A percentile compares a stretch with the other conserved stretches of the same genome.
Evolutionary conservation across 2,329 filamentous ascomycete species (phyloP).

Genomic region (Aspergillus puulaauensis): DNA sequence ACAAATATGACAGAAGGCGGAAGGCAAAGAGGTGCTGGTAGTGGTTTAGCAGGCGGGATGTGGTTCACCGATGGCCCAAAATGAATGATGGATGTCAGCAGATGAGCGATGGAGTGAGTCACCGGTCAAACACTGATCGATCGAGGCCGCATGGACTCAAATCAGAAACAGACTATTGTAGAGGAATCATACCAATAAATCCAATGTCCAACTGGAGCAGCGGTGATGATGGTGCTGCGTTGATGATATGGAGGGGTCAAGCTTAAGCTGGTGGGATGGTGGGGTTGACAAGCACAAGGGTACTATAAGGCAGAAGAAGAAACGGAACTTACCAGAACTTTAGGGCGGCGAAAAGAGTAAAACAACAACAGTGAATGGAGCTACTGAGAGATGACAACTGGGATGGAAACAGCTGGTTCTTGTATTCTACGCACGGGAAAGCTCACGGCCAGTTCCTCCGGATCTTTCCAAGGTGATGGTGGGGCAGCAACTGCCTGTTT

Average conservation of each 20-base stretch:
- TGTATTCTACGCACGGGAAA: conserved; percentile 26
- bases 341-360: conserved; percentile 4
- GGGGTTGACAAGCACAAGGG: conserved; percentile 3
- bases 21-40: conserved; percentile 20
- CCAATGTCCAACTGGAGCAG: background rate
- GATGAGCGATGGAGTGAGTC: conserved; percentile 15
- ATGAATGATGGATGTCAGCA: conserved; percentile 20
- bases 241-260: conserved; percentile 8
- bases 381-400: background rate
- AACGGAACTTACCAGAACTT: conserved; percentile 7
- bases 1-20: conserved; percentile 19
- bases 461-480: conserved; percentile 40
- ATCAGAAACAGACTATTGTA: background rate
- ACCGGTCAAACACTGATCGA: conserved; percentile 18
- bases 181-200: conserved; percentile 2
- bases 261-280: conserved; percentile 10
- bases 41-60: conserved; percentile 34
- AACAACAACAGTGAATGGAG: conserved; percentile 6
- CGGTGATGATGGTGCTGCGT: background rate
- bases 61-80: conserved; percentile 44
- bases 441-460: conserved; percentile 31
- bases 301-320: background rate
- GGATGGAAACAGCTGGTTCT: conserved; percentile 15
- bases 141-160: conserved; percentile 10
- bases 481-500: conserved; percentile 29